Evolutionary conservation across 768 basidiomycete species (phyloP).

Genomic region (Boletus rufocinnamomeus): DNA sequence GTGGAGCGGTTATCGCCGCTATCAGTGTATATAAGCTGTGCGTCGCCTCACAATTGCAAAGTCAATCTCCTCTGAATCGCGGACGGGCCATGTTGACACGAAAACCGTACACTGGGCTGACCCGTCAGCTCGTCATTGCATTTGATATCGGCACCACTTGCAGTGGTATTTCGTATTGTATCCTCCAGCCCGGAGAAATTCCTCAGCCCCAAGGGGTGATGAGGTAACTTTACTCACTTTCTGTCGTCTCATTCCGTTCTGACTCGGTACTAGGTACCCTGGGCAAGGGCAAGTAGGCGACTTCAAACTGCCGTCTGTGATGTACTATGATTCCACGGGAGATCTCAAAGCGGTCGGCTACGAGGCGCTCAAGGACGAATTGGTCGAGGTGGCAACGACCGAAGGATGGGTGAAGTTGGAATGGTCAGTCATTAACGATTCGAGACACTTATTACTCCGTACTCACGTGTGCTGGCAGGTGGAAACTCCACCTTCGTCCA

Average conservation of each 20-base stretch:
- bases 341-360: conserved; percentile 41
- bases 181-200: conserved; percentile 39
- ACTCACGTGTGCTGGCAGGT: conserved; percentile 18
- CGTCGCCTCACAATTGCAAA: background rate
- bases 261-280: conserved; percentile 31
- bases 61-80: background rate
- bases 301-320: conserved; percentile 46
- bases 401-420: conserved; percentile 47
- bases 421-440: conserved; percentile 33
- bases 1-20: background rate
- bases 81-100: conserved; percentile 28
- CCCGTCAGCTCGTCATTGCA: conserved; percentile 36
- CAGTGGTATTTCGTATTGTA: conserved; percentile 38
- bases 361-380: conserved; percentile 40
- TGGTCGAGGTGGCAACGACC: conserved; percentile 37
- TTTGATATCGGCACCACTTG: conserved; percentile 43
- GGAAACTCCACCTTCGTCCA: conserved; percentile 42
- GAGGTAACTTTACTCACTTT: background rate
- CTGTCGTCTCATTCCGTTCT: background rate
- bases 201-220: conserved; percentile 32
- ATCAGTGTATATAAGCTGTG: conserved; percentile 10
- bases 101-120: conserved; percentile 36
- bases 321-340: conserved; percentile 46
- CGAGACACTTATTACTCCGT: background rate
- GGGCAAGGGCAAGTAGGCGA: conserved; percentile 42